Percentiles rank a stretch among this genome's conserved stretches.
These are phyloP conservation scores for Theobroma grandiflorum DNA, from an alignment of 441 rosid species.

Conservation along the genomic window DNA sequence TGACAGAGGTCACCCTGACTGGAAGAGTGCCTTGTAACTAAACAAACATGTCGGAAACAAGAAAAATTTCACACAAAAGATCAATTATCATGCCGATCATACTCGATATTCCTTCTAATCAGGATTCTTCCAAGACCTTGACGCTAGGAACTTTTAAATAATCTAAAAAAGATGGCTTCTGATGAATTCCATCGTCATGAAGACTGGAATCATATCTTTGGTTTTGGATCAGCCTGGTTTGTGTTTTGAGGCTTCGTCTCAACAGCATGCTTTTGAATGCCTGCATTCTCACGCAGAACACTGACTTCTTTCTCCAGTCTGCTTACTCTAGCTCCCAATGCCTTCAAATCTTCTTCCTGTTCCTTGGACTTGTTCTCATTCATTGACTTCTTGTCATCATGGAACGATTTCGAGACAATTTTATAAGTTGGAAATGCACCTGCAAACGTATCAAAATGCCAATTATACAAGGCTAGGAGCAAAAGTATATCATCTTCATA, in stretches of 20 bases:
- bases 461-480: background rate
- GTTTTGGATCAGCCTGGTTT: too few relatives aligned
- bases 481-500: background rate
- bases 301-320: constrained; percentile 22
- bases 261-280: too few relatives aligned
- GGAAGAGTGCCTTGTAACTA: background rate
- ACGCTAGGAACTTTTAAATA: too few relatives aligned
- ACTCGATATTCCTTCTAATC: too few relatives aligned
- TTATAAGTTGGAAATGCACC: constrained; percentile 11
- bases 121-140: too few relatives aligned
- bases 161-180: too few relatives aligned
- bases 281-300: constrained; percentile 6
- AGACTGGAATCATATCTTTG: too few relatives aligned
- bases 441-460: constrained; percentile 3
- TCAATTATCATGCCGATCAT: too few relatives aligned
- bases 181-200: too few relatives aligned
- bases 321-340: constrained; percentile 13
- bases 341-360: background rate
- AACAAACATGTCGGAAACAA: background rate
- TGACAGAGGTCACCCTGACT: background rate
- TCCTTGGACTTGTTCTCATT: constrained; percentile 3
- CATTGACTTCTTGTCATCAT: background rate
- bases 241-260: too few relatives aligned
- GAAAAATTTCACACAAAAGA: background rate
- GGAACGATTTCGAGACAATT: constrained; percentile 2